Evolutionary conservation across 495 filamentous ascomycete species (phyloP), one percentile per base, ranked within the genome.

Genomic region (Podospora bellae-mahoneyi): DNA sequence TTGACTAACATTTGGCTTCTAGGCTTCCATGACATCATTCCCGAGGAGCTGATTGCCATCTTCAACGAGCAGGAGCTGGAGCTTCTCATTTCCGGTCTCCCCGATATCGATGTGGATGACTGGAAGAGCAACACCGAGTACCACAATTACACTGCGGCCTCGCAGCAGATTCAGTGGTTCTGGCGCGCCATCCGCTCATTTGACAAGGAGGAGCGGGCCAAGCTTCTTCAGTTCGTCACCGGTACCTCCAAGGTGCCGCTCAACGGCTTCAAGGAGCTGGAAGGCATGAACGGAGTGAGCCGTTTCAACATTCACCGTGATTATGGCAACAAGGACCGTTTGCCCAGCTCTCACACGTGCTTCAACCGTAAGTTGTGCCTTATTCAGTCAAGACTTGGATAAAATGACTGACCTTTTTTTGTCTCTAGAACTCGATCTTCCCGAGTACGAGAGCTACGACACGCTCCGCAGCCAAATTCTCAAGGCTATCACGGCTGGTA

Each of bases 101-200:
- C 95, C 5, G 95, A 98, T 71, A 96, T 99, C 71, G 94, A 98
- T 68, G 89, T 97, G 39, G 95, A 99, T 72, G 95, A 99, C 82
- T 99, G 95, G 95, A 97, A 97, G 87, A 91, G 90, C 78, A 96
- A 97, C 79, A 97, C 93, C 20, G 96, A 98, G 75, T 98, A 97
- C 74, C 95, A 98, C 79, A 98, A 97, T 79, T 99, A 98, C 83
- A 91, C 91, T 18, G 90, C 92, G 30, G 92, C 93, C 0, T 96
- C 95, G 2, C 90, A 94, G 27, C 95, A 99, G 75, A 97, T 99
- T 72, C 95, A 99, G 78, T 98, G 95, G 96, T 97, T 99, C 88
- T 99, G 95, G 95, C 90, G 95, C 73, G 95, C 96, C 3, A 90
- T 99, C 56, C 90, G 96, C 71, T 97, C 94, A 5, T 99, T 97